These are phyloP conservation scores for Actinomucor elegans DNA, from an alignment of 371 early-diverging fungal genomes.

Conservation along the genomic window DNA sequence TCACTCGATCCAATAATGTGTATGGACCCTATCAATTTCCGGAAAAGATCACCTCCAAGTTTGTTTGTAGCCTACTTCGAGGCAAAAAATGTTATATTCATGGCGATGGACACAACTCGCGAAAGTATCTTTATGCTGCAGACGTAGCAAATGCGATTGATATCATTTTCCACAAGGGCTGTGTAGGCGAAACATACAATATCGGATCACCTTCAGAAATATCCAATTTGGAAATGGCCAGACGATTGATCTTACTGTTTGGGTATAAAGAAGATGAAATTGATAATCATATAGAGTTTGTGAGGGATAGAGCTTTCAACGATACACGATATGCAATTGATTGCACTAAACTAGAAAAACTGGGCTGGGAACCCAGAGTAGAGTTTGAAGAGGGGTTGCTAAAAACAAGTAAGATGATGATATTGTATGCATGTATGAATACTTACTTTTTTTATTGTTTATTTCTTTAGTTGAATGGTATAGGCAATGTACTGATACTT, in stretches of 20 bases:
- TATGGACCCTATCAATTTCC: constrained; percentile 89
- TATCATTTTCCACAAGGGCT: constrained; percentile 65
- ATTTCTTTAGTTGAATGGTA: constrained; percentile 59
- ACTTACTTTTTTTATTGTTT: background rate
- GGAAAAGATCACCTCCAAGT: constrained; percentile 88
- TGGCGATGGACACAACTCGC: constrained; percentile 77
- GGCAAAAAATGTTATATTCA: constrained; percentile 72
- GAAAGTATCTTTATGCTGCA: constrained; percentile 78
- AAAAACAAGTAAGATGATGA: constrained; percentile 62
- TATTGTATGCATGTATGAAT: no score
- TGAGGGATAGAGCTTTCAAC: constrained; percentile 81
- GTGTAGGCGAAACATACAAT: constrained; percentile 80
- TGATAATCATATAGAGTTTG: constrained; percentile 62
- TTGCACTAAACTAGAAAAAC: constrained; percentile 57
- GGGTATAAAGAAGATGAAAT: constrained; percentile 36
- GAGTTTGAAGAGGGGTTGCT: constrained; percentile 68
- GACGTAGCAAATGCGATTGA: constrained; percentile 81
- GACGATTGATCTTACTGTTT: constrained; percentile 58
- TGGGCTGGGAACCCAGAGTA: constrained; percentile 77
- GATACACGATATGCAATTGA: constrained; percentile 83
- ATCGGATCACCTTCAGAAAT: constrained; percentile 80
- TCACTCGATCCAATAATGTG: constrained; percentile 84
- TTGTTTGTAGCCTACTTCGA: constrained; percentile 71
- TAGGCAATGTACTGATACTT: constrained; percentile 49
- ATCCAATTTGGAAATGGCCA: constrained; percentile 71